phyloP scores from a whole-genome alignment of 768 basidiomycete genomes.

The Wakefieldia striispora region DNA sequence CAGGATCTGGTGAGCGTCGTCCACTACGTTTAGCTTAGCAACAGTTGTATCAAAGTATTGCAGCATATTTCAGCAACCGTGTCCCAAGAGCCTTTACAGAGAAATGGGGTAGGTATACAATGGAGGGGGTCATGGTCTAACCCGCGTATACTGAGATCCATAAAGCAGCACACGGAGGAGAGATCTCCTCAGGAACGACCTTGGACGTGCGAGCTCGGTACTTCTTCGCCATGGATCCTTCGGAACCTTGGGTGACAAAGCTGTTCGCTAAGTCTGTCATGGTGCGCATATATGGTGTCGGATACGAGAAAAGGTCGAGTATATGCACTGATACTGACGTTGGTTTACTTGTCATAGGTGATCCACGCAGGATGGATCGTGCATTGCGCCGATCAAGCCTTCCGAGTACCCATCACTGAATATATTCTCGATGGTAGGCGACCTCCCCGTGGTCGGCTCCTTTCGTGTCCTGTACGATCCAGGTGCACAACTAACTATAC shows the following conservation, averaged over 20 bases:
- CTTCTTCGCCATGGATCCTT: slow-evolving; percentile 29
- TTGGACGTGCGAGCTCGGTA: slow-evolving; percentile 20
- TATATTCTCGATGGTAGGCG: slow-evolving; percentile 32
- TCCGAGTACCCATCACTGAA: slow-evolving; percentile 24
- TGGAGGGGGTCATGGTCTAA: not conserved
- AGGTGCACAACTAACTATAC: slow-evolving; percentile 1
- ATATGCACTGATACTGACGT: slow-evolving; percentile 4
- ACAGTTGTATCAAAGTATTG: not conserved
- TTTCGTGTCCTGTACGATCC: not conserved
- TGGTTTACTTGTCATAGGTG: slow-evolving; percentile 14
- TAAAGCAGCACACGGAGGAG: slow-evolving; percentile 26
- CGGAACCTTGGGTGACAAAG: slow-evolving; percentile 27
- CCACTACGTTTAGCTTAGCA: too few species aligned
- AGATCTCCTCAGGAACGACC: slow-evolving; percentile 10
- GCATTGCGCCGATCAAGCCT: slow-evolving; percentile 27
- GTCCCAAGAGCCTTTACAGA: slow-evolving; percentile 22
- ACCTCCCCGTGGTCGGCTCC: not conserved
- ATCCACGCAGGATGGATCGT: slow-evolving; percentile 31
- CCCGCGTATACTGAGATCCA: not conserved
- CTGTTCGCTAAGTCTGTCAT: slow-evolving; percentile 27
- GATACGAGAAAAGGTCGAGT: not conserved
- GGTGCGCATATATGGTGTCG: slow-evolving; percentile 19
- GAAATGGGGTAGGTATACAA: slow-evolving; percentile 22
- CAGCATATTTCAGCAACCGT: slow-evolving; percentile 30
- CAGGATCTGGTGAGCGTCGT: slow-evolving; percentile 21